phyloP scores from a whole-genome alignment of 2,329 filamentous ascomycete genomes.

The Dothiorella sarmentorum region DNA sequence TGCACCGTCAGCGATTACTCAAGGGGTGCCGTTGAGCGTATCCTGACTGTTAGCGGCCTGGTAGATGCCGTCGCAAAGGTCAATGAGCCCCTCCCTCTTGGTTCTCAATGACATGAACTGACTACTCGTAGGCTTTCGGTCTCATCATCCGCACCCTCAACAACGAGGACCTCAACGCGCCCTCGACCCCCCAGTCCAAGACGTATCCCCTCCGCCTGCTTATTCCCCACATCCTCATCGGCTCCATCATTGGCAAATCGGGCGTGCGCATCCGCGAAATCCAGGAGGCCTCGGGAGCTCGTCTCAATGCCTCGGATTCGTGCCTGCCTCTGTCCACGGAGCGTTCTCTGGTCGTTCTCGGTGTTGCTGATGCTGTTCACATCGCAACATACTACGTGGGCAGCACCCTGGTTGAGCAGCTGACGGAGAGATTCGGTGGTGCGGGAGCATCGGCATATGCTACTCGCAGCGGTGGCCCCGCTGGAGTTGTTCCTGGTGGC shows the following conservation, averaged over 20 bases:
- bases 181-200: conserved; percentile 91
- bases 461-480: conserved; percentile 86
- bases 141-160: conserved; percentile 97
- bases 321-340: conserved; percentile 93
- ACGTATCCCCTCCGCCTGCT: conserved; percentile 94
- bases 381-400: conserved; percentile 99
- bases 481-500: conserved; percentile 89
- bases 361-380: conserved; percentile 95
- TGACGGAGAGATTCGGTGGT: conserved; percentile 94
- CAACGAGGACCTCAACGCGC: conserved; percentile 84
- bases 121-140: conserved; percentile 72
- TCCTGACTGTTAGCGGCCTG: conserved; percentile 92
- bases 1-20: conserved; percentile 99
- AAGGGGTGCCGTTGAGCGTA: conserved; percentile 93
- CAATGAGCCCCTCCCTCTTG: conserved; percentile 30
- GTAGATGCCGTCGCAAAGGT: conserved; percentile 97
- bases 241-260: conserved; percentile 97
- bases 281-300: conserved; percentile 93
- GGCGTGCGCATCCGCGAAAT: conserved; percentile 96
- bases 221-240: conserved; percentile 94
- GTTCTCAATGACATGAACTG: conserved; percentile 28
- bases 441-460: conserved; percentile 97
- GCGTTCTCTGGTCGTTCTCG: conserved; percentile 95
- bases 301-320: conserved; percentile 92
- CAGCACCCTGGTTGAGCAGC: conserved; percentile 94